Base-by-base conservation (phyloP, 306 rosid species). In the Glycine soja region DNA sequence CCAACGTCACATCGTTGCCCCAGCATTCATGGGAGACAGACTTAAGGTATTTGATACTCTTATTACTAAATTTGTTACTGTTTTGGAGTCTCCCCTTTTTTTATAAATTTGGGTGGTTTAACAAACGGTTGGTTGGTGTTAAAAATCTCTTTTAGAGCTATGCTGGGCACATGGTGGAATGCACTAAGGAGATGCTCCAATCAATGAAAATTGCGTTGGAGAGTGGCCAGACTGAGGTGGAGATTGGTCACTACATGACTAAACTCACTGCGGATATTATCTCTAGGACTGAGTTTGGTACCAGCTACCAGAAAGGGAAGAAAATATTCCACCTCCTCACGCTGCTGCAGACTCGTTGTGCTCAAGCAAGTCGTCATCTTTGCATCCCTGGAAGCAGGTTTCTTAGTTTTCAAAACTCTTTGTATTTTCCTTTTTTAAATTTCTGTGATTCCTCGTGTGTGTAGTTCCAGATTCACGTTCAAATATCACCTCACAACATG, bases 341-440 rank as follows among this genome's bases (percentile, higher is more conserved):
- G 6, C 16, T 70, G 18, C 79, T 96, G 7, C 99, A 96, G 81
- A 67, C n/a, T 67, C 92, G 82, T 4, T 91, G 97, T 42, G 97
- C 99, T 34, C 93, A 96, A 88, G 97, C 99, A 10, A 93, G 90
- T 80, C 90, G 93, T 10, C 93, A 87, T 72, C 88, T 93, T 5
- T 96, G 94, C 79, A 71, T 93, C 7, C 99, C 99, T 7, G 99
- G 99, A 19, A 96, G 99, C 88, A 87, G 99, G 98, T 95, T 24
- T 24, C 2, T 24, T 1, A 24, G 30, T 24, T 24, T 24, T 24
- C 2, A 24, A 24, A 24, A 24, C 30, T 24, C 30, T 1, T 24
- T 24, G 24, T 1, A 24, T 18, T 34, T 76, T 32, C 5, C 43
- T 40, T 5, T 40, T 40, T 24, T 0, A 24, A 24, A 24, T 24